Evolutionary conservation across 768 basidiomycete genomes (phyloP).

Genomic region (Suillus discolor): DNA sequence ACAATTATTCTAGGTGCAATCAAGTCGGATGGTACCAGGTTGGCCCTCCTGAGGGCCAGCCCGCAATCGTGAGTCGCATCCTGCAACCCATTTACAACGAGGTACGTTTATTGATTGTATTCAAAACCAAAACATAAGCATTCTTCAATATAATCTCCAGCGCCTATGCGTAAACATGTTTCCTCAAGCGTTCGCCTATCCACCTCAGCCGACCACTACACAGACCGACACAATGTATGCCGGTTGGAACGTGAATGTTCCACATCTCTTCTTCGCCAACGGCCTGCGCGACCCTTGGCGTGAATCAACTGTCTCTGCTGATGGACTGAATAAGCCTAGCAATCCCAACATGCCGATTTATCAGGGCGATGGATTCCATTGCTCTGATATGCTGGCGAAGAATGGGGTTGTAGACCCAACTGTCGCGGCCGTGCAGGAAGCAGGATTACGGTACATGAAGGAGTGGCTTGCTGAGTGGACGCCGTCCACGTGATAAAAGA

Average conservation of each 20-base stretch:
- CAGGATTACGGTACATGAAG: conserved; percentile 56
- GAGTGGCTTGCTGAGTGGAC: conserved; percentile 54
- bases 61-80: conserved; percentile 38
- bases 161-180: conserved; percentile 73
- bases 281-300: conserved; percentile 72
- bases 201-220: conserved; percentile 44
- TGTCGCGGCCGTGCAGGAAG: conserved; percentile 53
- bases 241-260: conserved; percentile 63
- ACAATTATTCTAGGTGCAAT: conserved; percentile 52
- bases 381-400: conserved; percentile 53
- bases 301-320: conserved; percentile 67
- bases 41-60: conserved; percentile 39
- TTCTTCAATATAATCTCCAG: conserved; percentile 32
- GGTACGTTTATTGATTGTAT: conserved; percentile 16
- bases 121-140: neutral
- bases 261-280: conserved; percentile 70
- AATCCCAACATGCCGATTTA: conserved; percentile 59
- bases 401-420: conserved; percentile 51
- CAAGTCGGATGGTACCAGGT: conserved; percentile 58
- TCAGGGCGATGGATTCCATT: conserved; percentile 66
- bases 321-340: conserved; percentile 45
- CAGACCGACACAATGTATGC: conserved; percentile 52
- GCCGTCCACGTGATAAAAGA: neutral
- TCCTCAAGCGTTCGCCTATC: conserved; percentile 54
- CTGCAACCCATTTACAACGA: conserved; percentile 31